Evolutionary conservation across 768 basidiomycete genomes (phyloP).

Genomic region (Pleurotus citrinopileatus): DNA sequence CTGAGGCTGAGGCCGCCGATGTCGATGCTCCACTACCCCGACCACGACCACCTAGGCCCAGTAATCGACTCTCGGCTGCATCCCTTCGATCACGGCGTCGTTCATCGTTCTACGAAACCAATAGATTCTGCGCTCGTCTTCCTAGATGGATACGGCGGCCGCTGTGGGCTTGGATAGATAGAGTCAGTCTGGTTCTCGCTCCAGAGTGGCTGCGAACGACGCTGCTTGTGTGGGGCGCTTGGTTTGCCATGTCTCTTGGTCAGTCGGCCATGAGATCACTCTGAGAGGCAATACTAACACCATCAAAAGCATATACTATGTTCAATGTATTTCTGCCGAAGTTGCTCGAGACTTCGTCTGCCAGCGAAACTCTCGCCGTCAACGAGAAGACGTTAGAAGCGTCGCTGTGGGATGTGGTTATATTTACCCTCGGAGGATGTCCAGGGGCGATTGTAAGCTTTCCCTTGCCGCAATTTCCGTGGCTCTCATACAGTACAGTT

Average conservation of each 20-base stretch:
- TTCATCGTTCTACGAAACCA: slow-evolving; percentile 44
- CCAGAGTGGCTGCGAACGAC: slow-evolving; percentile 80
- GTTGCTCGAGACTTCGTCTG: slow-evolving; percentile 62
- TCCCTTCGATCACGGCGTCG: slow-evolving; percentile 20
- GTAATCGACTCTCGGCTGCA: background rate
- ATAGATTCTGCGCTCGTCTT: slow-evolving; percentile 37
- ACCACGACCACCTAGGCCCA: background rate
- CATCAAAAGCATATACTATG: slow-evolving; percentile 71
- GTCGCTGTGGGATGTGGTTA: slow-evolving; percentile 82
- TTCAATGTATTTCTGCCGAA: slow-evolving; percentile 93
- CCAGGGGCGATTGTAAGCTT: slow-evolving; percentile 75
- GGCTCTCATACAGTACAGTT: slow-evolving; percentile 39
- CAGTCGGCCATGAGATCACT: slow-evolving; percentile 20
- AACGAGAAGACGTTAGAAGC: slow-evolving; percentile 49
- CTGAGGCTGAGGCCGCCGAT: slow-evolving; percentile 17
- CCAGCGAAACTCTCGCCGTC: slow-evolving; percentile 12
- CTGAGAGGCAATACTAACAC: too few relatives aligned
- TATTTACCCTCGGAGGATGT: slow-evolving; percentile 82
- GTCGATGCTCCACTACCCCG: background rate
- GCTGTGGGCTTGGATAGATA: slow-evolving; percentile 64
- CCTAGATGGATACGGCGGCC: slow-evolving; percentile 58
- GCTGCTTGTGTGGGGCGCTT: slow-evolving; percentile 72
- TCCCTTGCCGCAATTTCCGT: background rate
- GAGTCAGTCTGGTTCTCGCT: slow-evolving; percentile 65
- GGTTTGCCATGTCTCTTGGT: slow-evolving; percentile 81